Evolutionary conservation across 768 basidiomycete species (phyloP).

Genomic region (Serendipita sp.): DNA sequence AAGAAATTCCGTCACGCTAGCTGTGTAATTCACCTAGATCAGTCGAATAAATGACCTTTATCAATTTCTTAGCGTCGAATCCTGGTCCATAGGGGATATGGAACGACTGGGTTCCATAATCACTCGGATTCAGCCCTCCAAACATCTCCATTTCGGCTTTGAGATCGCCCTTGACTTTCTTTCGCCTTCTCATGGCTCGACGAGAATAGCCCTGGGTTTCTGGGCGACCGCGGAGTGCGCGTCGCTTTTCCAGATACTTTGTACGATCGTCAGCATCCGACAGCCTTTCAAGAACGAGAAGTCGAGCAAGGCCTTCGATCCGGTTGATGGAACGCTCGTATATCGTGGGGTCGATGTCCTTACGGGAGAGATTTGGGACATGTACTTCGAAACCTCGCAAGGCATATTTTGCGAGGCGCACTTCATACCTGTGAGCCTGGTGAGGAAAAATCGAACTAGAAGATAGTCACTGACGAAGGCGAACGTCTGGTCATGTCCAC

Average conservation of each 20-base stretch:
- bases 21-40: constrained; percentile 17
- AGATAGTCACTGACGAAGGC: constrained; percentile 27
- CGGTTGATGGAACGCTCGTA: constrained; percentile 42
- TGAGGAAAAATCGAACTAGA: background rate
- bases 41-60: constrained; percentile 41
- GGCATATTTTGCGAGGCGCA: constrained; percentile 43
- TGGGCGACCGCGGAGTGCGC: constrained; percentile 36
- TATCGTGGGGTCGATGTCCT: constrained; percentile 45
- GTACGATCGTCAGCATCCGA: constrained; percentile 28
- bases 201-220: constrained; percentile 16
- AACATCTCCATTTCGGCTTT: constrained; percentile 27
- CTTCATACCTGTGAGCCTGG: constrained; percentile 26
- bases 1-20: background rate
- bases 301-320: constrained; percentile 43
- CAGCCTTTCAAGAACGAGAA: constrained; percentile 48
- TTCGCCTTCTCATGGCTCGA: constrained; percentile 20
- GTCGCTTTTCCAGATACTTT: constrained; percentile 32
- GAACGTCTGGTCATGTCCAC: constrained; percentile 47
- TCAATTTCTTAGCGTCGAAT: constrained; percentile 40
- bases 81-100: constrained; percentile 49
- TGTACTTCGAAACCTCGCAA: constrained; percentile 39
- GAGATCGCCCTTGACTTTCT: constrained; percentile 38
- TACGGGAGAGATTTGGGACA: constrained; percentile 34
- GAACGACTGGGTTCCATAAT: constrained; percentile 37
- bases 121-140: constrained; percentile 36